These are phyloP conservation scores for Thelonectria discophora DNA, from an alignment of 2,329 filamentous ascomycete genomes.

Conservation along the genomic window DNA sequence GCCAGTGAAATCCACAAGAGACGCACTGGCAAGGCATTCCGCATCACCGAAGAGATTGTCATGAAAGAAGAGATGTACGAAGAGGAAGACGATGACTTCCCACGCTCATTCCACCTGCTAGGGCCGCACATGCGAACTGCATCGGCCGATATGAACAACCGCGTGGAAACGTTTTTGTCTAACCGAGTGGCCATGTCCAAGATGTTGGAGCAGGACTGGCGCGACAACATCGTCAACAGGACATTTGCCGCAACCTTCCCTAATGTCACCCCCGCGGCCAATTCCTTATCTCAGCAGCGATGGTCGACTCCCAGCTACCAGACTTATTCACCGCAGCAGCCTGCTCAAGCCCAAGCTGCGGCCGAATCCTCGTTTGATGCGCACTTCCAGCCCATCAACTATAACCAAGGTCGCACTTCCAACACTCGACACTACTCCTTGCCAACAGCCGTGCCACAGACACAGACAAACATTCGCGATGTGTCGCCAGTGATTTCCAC, in stretches of 20 bases:
- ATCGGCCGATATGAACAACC: slow-evolving; percentile 68
- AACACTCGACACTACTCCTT: slow-evolving; percentile 33
- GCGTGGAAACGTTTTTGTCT: slow-evolving; percentile 60
- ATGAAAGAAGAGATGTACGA: slow-evolving; percentile 96
- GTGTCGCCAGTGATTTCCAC: slow-evolving; percentile 44
- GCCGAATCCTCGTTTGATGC: slow-evolving; percentile 31
- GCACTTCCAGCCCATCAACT: slow-evolving; percentile 40
- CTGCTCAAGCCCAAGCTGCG: slow-evolving; percentile 28
- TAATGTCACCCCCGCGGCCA: slow-evolving; percentile 43
- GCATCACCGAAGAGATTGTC: slow-evolving; percentile 86
- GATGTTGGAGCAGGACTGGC: slow-evolving; percentile 52
- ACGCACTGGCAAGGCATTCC: slow-evolving; percentile 82
- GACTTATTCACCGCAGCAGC: neutral
- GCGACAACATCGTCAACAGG: slow-evolving; percentile 57
- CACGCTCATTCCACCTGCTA: slow-evolving; percentile 71
- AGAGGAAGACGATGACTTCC: slow-evolving; percentile 86
- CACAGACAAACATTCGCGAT: slow-evolving; percentile 17
- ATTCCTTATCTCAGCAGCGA: slow-evolving; percentile 37
- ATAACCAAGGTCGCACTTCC: slow-evolving; percentile 22
- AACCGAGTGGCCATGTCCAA: slow-evolving; percentile 56
- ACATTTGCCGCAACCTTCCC: slow-evolving; percentile 59
- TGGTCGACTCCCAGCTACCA: slow-evolving; percentile 35
- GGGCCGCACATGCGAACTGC: slow-evolving; percentile 69
- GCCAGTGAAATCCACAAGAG: slow-evolving; percentile 93
- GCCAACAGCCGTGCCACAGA: slow-evolving; percentile 32